Evolutionary conservation across 768 basidiomycete species (phyloP).

Genomic region (Auricularia cornea): DNA sequence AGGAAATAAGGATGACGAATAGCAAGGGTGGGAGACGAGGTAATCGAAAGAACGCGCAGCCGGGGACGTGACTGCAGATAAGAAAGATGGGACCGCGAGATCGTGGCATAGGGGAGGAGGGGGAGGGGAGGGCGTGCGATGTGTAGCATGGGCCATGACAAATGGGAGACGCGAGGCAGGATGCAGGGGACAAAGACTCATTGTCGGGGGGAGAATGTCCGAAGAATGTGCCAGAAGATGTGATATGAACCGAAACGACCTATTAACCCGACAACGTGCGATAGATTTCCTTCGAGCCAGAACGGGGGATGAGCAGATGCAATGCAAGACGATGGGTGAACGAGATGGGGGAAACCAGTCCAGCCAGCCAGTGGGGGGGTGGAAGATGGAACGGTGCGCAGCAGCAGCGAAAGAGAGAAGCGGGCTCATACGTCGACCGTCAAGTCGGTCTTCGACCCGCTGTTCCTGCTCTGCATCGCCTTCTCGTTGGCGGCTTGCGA

Average conservation of each 20-base stretch:
- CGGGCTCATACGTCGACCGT: neutral
- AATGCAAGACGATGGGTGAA: neutral
- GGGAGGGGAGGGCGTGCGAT: neutral
- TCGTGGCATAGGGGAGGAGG: neutral
- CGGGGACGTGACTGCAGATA: neutral
- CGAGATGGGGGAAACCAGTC: neutral
- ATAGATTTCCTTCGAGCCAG: neutral
- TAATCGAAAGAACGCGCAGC: neutral
- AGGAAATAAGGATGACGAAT: neutral
- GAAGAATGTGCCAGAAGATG: neutral
- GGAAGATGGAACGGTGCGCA: neutral
- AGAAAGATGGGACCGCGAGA: neutral
- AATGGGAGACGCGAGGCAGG: neutral
- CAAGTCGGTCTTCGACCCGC: neutral
- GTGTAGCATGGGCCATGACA: neutral
- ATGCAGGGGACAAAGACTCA: neutral
- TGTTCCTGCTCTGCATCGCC: neutral
- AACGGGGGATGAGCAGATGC: neutral
- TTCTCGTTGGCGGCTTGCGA: slow-evolving; percentile 68
- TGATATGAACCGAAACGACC: neutral
- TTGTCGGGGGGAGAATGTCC: neutral
- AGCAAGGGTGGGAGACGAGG: neutral
- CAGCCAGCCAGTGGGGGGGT: neutral
- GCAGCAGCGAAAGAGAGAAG: neutral
- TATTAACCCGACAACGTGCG: neutral